phyloP scores from a whole-genome alignment of 495 filamentous ascomycete species.

The Penicillium diatomitis region DNA sequence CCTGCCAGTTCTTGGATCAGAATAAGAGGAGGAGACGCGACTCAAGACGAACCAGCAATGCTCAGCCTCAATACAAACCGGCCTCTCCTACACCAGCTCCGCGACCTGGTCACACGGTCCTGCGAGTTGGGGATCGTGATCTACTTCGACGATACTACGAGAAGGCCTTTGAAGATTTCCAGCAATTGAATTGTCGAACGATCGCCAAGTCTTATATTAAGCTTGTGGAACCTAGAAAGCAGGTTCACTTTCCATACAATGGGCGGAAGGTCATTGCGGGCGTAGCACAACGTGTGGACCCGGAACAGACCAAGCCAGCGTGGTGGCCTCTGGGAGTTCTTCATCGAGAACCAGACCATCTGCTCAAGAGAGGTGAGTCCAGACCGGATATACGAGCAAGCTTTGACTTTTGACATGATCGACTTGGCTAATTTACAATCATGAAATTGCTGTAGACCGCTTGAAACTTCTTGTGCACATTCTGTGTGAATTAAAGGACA shows the following conservation, averaged over 20 bases:
- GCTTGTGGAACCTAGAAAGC: slow-evolving; percentile 77
- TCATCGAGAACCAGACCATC: slow-evolving; percentile 76
- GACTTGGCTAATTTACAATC: too few relatives aligned
- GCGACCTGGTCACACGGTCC: slow-evolving; percentile 19
- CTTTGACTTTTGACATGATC: too few relatives aligned
- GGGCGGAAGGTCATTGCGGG: slow-evolving; percentile 36
- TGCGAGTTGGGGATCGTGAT: slow-evolving; percentile 49
- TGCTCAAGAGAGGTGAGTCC: slow-evolving; percentile 56
- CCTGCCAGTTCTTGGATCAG: slow-evolving; percentile 28
- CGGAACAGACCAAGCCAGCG: slow-evolving; percentile 45
- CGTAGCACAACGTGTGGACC: slow-evolving; percentile 31
- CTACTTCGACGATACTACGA: slow-evolving; percentile 56
- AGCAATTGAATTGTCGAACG: slow-evolving; percentile 36
- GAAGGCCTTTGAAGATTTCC: slow-evolving; percentile 34
- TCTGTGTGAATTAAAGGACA: slow-evolving; percentile 38
- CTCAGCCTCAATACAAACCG: slow-evolving; percentile 13
- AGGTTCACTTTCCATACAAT: slow-evolving; percentile 73
- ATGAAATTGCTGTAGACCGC: slow-evolving; percentile 37
- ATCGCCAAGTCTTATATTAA: slow-evolving; percentile 78
- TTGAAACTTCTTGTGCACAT: slow-evolving; percentile 54
- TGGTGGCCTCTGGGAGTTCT: slow-evolving; percentile 70
- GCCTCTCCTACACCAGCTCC: slow-evolving; percentile 18
- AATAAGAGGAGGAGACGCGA: slow-evolving; percentile 24
- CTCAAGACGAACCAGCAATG: slow-evolving; percentile 10
- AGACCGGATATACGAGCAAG: too few relatives aligned